Evolutionary conservation across 1,284 basidiomycete genomes (phyloP).

Genomic region (Tetrapyrgos nigripes): DNA sequence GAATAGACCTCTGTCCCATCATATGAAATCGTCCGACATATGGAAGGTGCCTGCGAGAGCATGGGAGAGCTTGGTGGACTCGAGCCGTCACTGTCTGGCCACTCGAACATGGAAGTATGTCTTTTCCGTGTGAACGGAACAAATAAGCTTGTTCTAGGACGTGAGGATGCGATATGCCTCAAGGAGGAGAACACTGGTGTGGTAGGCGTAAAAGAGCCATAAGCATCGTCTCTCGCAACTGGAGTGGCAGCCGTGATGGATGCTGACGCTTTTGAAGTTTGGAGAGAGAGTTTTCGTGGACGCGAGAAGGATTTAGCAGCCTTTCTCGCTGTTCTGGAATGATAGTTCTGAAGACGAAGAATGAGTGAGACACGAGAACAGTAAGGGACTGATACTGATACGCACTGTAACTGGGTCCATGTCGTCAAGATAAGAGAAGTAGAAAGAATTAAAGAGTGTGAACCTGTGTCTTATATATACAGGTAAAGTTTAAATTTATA

Average conservation of each 20-base stretch:
- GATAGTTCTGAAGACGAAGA: background rate
- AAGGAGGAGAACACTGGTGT: constrained; percentile 39
- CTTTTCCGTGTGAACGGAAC: constrained; percentile 1
- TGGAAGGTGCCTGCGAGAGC: constrained; percentile 30
- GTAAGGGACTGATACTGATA: background rate
- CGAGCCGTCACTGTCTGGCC: constrained; percentile 30
- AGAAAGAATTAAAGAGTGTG: background rate
- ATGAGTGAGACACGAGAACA: background rate
- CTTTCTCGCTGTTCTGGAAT: background rate
- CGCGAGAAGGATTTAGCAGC: constrained; percentile 17
- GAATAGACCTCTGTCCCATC: constrained; percentile 16
- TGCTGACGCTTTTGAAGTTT: constrained; percentile 34
- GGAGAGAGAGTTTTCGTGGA: constrained; percentile 35
- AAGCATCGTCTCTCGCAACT: constrained; percentile 40
- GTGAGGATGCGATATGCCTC: background rate
- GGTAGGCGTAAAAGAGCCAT: constrained; percentile 56
- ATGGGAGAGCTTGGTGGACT: constrained; percentile 11
- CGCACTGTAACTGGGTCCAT: background rate
- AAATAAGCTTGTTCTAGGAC: constrained; percentile 5
- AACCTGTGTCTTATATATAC: background rate
- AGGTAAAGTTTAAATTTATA: too few relatives aligned
- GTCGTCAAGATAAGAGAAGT: background rate
- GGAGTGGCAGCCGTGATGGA: constrained; percentile 30
- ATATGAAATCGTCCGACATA: constrained; percentile 41
- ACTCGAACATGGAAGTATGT: constrained; percentile 26